Evolutionary conservation across 495 filamentous ascomycete species (phyloP).

Genomic region (Penicillium roqueforti): DNA sequence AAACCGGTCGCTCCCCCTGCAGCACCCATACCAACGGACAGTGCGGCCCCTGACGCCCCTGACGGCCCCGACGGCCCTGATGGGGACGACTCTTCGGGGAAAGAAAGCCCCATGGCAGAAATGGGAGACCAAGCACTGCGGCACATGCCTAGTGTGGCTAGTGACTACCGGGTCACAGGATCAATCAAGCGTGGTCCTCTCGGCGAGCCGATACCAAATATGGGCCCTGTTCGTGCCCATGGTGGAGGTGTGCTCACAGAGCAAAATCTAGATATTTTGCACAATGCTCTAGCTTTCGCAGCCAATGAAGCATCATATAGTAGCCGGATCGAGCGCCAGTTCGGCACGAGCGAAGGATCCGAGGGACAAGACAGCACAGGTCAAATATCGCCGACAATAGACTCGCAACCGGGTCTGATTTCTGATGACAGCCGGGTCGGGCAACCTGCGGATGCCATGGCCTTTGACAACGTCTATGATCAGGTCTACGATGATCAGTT

Average conservation of each 20-base stretch:
- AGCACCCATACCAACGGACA: conserved; percentile 11
- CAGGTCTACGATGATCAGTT: conserved; percentile 50
- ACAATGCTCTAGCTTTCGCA: conserved; percentile 75
- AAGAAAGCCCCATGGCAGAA: conserved; percentile 18
- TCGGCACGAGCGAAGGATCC: conserved; percentile 42
- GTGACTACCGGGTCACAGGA: conserved; percentile 28
- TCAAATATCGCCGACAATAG: conserved; percentile 30
- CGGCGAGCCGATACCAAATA: conserved; percentile 27
- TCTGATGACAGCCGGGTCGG: conserved; percentile 47
- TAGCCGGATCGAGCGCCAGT: conserved; percentile 58
- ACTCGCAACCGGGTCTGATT: conserved; percentile 46
- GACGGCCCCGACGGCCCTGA: no score
- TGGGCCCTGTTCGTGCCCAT: conserved; percentile 30
- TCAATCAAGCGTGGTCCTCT: conserved; percentile 27
- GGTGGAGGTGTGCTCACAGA: conserved; percentile 46
- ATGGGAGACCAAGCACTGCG: conserved; percentile 26
- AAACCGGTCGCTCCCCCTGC: conserved; percentile 22
- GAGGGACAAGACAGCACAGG: conserved; percentile 35
- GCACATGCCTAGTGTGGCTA: conserved; percentile 41
- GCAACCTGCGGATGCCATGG: conserved; percentile 34
- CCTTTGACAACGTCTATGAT: conserved; percentile 49
- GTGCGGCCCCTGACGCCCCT: background rate
- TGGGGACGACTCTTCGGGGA: conserved; percentile 10
- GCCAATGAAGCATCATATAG: conserved; percentile 68
- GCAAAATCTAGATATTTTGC: conserved; percentile 66